Evolutionary conservation across 768 basidiomycete genomes (phyloP), one percentile per base, ranked within the genome.

Genomic region (Suillus placidus): DNA sequence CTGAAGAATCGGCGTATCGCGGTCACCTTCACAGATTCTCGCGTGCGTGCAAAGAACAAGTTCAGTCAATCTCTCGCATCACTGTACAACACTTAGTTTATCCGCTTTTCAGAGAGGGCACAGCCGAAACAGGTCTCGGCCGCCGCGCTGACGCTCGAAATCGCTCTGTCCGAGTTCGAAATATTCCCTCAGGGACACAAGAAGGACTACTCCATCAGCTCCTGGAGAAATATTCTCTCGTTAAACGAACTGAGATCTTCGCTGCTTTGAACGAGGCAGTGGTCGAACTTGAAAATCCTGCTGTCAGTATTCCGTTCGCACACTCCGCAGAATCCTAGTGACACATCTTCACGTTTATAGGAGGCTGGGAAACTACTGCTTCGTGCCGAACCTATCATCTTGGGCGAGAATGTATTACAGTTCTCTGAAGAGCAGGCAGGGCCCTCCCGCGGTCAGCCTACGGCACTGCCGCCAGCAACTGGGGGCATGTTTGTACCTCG

Each of bases 161-260:
- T 67, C 87, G 94, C 20, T 92, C 92, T 23, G 82, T 99, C 9
- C 87, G 91, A 10, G 79, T 98, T 61, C 85, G 83, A 26, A 89
- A 89, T 60, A 82, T 99, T 26, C 93, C 94, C 18, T 72, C 85
- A 3, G 86, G 80, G 12, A 88, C 93, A 6, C 93, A 97, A 73
- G 97, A 99, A 73, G 97, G 93, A 2, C 80, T 99, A 1, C 77
- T 99, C 32, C 97, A 99, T 70, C 97, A 99, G 80, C 80, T 82
- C 0, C 78, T 99, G 5, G 94, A 95, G 74, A 97, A 94, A 77
- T 74, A 91, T 47, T 86, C 86, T 1, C 75, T 80, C 3, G 85
- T 93, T 47, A 87, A 85, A 60, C 87, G 95, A 6, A 86, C 94
- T 3, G 90, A 95, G 73, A 82, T 97, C 6, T 88, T 95, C 69